A percentile compares a stretch with the other conserved stretches of the same genome.
Evolutionary conservation across 352 stramenopile species (phyloP).

Genomic region (Phytophthora melonis): DNA sequence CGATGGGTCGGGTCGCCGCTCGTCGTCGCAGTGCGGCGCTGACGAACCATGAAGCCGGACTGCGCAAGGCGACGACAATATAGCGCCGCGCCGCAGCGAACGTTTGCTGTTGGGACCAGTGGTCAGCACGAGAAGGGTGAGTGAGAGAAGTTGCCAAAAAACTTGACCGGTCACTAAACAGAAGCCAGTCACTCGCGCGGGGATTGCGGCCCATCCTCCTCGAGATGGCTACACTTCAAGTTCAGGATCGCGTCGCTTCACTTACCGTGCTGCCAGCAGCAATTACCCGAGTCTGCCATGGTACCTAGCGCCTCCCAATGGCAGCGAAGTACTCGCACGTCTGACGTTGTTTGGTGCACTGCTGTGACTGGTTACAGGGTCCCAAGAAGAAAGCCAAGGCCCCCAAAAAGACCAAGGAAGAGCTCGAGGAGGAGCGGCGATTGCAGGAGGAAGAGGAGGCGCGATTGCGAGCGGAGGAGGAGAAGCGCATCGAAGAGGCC

Average conservation of each 20-base stretch:
- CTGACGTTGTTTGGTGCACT: neutral
- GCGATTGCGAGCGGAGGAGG: constrained; percentile 65
- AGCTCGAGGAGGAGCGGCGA: constrained; percentile 79
- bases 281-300: neutral
- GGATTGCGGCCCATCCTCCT: constrained; percentile 13
- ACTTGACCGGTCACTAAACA: constrained; percentile 29
- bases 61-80: constrained; percentile 24
- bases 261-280: neutral
- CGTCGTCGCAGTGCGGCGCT: constrained; percentile 11
- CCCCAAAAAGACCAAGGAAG: constrained; percentile 84
- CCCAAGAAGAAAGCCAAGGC: constrained; percentile 85
- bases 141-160: neutral
- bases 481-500: constrained; percentile 79
- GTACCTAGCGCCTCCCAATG: neutral
- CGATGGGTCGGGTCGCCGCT: neutral
- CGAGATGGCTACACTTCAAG: constrained; percentile 19
- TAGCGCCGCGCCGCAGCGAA: neutral
- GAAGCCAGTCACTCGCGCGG: constrained; percentile 1
- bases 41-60: constrained; percentile 28
- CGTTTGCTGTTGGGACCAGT: neutral
- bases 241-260: constrained; percentile 37
- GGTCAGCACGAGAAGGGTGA: neutral
- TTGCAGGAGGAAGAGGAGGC: constrained; percentile 82
- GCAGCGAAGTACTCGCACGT: neutral
- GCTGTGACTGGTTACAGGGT: constrained; percentile 37